Conservation (phyloP, 331 rosid species). For the Quercus phellos region DNA sequence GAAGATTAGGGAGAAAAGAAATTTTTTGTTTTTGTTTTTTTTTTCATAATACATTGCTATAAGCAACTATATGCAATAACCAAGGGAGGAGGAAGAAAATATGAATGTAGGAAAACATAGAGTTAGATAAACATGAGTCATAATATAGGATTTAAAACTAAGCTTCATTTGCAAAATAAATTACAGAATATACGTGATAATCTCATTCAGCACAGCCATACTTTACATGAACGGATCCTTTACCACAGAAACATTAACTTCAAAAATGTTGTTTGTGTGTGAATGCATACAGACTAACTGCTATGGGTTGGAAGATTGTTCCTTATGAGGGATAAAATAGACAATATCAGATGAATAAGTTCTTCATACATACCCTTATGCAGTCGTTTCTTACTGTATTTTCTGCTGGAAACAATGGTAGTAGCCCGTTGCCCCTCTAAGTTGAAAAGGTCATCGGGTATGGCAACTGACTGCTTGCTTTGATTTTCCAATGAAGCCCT, state of each 20-base stretch:
- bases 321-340: slow-evolving; percentile 7
- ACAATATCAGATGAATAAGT: slow-evolving; percentile 11
- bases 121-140: not conserved
- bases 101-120: not conserved
- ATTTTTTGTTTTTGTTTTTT: too few species aligned
- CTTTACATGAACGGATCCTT: not conserved
- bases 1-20: not conserved
- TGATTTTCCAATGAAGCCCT: slow-evolving; percentile 61
- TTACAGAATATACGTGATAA: not conserved
- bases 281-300: not conserved
- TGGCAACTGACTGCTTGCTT: slow-evolving; percentile 33
- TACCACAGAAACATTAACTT: not conserved
- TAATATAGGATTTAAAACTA: not conserved
- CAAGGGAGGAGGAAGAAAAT: not conserved
- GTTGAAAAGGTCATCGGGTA: slow-evolving; percentile 37
- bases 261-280: not conserved
- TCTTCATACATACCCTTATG: slow-evolving; percentile 56
- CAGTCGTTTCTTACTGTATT: slow-evolving; percentile 50
- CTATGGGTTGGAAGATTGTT: slow-evolving; percentile 1
- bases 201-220: not conserved
- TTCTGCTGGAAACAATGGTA: slow-evolving; percentile 47
- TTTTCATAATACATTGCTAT: not conserved
- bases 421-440: slow-evolving; percentile 36
- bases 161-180: not conserved
- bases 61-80: not conserved